These are phyloP conservation scores for Prunus mume DNA, from an alignment of 306 rosid species.

Conservation along the genomic window DNA sequence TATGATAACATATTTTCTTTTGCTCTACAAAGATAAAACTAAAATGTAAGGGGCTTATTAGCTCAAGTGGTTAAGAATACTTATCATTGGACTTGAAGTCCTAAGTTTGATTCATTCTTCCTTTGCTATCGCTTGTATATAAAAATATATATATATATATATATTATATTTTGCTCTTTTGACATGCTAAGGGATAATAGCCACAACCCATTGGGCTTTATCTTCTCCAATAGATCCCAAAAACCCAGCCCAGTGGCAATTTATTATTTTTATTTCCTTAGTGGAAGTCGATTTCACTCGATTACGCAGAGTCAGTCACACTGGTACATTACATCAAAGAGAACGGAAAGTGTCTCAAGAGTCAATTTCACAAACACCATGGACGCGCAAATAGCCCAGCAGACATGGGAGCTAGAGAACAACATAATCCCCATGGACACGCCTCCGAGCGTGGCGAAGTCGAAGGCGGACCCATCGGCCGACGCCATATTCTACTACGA, in stretches of 20 bases:
- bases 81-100: no score
- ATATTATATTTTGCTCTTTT: not conserved
- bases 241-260: not conserved
- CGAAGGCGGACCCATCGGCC: constrained; percentile 44
- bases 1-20: no score
- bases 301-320: not conserved
- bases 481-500: constrained; percentile 94
- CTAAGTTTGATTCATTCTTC: no score
- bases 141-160: no score
- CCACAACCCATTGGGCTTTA: not conserved
- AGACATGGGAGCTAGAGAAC: constrained; percentile 96
- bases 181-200: no score
- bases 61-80: no score
- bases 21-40: no score
- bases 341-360: not conserved
- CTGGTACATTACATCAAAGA: not conserved
- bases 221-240: not conserved
- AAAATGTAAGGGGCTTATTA: no score
- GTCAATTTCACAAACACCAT: constrained; percentile 12
- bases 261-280: not conserved
- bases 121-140: no score
- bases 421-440: constrained; percentile 72
- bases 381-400: constrained; percentile 67
- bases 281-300: not conserved
- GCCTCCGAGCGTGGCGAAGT: constrained; percentile 28